Percentiles rank a stretch among this genome's conserved stretches.
Evolutionary conservation across 2,329 filamentous ascomycete species (phyloP).

Genomic region (Huntiella moniliformis): DNA sequence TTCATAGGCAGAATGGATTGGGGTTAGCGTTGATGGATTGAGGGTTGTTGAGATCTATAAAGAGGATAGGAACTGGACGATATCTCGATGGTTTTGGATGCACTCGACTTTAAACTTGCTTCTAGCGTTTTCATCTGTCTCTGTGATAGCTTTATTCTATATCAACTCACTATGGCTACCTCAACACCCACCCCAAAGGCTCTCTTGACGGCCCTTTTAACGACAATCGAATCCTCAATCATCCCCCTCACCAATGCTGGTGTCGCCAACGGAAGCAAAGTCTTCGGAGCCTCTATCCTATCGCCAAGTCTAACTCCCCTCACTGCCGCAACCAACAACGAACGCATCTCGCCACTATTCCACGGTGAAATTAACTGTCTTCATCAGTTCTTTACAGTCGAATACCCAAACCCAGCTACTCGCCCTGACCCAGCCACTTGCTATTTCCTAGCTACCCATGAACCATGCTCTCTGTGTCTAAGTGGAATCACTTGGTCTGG

Average conservation of each 20-base stretch:
- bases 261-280: constrained; percentile 33
- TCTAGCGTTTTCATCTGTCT: too few relatives aligned
- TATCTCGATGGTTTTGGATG: too few relatives aligned
- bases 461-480: constrained; percentile 38
- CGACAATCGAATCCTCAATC: constrained; percentile 26
- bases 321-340: constrained; percentile 37
- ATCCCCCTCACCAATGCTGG: constrained; percentile 31
- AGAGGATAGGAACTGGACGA: too few relatives aligned
- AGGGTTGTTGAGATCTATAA: background rate
- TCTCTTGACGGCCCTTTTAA: constrained; percentile 24
- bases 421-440: constrained; percentile 28
- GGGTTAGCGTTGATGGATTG: background rate
- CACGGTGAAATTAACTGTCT: constrained; percentile 44
- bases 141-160: too few relatives aligned
- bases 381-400: constrained; percentile 32
- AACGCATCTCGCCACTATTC: constrained; percentile 32
- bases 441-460: constrained; percentile 39
- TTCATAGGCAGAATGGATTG: background rate
- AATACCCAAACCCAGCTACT: constrained; percentile 18
- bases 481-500: constrained; percentile 40
- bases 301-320: constrained; percentile 22
- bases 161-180: background rate
- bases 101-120: too few relatives aligned
- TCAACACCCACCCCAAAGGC: constrained; percentile 11
- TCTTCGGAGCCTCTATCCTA: constrained; percentile 38